A percentile compares a stretch with the other conserved stretches of the same genome.
Evolutionary conservation across 208 protist genomes (phyloP).

Genomic region (Leishmania major): DNA sequence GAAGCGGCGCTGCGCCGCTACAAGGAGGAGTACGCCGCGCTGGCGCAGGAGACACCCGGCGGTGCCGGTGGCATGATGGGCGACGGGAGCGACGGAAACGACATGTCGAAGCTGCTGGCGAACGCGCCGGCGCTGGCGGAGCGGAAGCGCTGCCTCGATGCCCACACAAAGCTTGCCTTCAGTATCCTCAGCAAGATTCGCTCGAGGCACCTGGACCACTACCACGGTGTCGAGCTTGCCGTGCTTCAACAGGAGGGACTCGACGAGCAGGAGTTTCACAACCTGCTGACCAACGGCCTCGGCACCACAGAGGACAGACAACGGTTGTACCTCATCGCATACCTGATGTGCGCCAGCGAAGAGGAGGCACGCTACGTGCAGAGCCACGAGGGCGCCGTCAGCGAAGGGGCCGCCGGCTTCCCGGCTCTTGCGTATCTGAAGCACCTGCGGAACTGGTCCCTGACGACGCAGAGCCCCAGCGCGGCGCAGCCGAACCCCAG

Average conservation of each 20-base stretch:
- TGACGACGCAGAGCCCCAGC: slow-evolving; percentile 19
- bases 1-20: slow-evolving; percentile 70
- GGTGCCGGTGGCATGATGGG: slow-evolving; percentile 35
- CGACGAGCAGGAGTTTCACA: slow-evolving; percentile 74
- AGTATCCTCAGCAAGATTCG: slow-evolving; percentile 74
- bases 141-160: slow-evolving; percentile 82
- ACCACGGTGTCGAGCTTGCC: slow-evolving; percentile 83
- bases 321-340: slow-evolving; percentile 81
- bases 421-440: slow-evolving; percentile 80
- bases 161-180: slow-evolving; percentile 84
- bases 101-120: slow-evolving; percentile 80
- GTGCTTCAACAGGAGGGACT: slow-evolving; percentile 69
- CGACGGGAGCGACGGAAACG: slow-evolving; percentile 50
- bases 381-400: slow-evolving; percentile 27
- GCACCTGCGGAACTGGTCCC: slow-evolving; percentile 78
- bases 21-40: slow-evolving; percentile 71
- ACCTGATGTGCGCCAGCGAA: slow-evolving; percentile 62
- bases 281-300: slow-evolving; percentile 44
- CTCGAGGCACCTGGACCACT: slow-evolving; percentile 69
- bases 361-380: slow-evolving; percentile 50
- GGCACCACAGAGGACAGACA: slow-evolving; percentile 74
- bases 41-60: slow-evolving; percentile 44
- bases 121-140: slow-evolving; percentile 79
- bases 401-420: slow-evolving; percentile 41
- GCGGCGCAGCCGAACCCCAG: slow-evolving; percentile 25